Base-by-base conservation (phyloP, 2,329 filamentous ascomycete genomes). In the Penicillium vulpinum region DNA sequence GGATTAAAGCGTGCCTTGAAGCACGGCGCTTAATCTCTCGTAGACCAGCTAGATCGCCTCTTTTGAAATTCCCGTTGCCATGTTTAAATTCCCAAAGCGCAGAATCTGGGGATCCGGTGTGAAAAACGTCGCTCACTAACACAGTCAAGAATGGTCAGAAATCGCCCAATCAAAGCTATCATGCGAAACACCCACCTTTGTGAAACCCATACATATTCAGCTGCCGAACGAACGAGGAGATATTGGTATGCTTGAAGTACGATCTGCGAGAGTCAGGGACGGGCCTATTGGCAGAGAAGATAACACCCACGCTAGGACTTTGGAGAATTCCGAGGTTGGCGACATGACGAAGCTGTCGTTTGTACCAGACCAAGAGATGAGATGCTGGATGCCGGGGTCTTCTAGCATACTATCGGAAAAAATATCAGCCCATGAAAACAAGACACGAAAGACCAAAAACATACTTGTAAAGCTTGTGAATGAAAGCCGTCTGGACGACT, bases 211-310 rank as follows among this genome's bases (percentile, higher is more conserved):
- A 99, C 94, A 99, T 99, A 73, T 99, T 99, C 49, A 99, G 79
- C 77, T 99, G 94, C 47, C 94, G 87, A 48, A 99, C 94, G 74
- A 99, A 99, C 1, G 94, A 97, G 11, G 94, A 97, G 59, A 97
- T 96, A 71, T 99, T 99, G 66, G 93, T 99, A 74, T 99, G 94
- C 71, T 99, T 99, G 75, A 99, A 99, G 73, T 99, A 99, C 92
- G 53, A 93, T 96, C 68, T 61, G 58, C 50, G 66, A 67, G 65
- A 21, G 53, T 70, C 61, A 70, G 67, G 51, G 31, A 56, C 39
- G 53, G 64, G 62, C 59, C 59, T 15, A 33, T 43, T 10, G 33
- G 22, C 31, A 26, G 18, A 48, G 39, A 26, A 46, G 41, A 41
- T n/a, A 47, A 44, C 5, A 87, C 89, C 75, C 85, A 97, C 93